Conservation (phyloP, 1,139 yeast species). For the Sugiyamaella japonica region DNA sequence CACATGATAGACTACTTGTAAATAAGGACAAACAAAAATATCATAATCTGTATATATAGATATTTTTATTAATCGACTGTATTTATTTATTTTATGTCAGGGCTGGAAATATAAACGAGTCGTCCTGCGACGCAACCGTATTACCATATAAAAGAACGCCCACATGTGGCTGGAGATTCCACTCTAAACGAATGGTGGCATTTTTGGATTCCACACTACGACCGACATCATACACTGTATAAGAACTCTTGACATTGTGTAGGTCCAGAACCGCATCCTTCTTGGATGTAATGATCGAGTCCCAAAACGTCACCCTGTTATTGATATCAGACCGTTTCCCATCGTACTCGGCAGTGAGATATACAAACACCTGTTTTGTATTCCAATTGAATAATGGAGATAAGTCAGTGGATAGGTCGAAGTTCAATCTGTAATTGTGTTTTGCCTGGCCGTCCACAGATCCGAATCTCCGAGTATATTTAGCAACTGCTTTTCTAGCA, state of each 20-base stretch:
- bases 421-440: slow-evolving; percentile 71
- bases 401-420: slow-evolving; percentile 70
- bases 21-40: neutral
- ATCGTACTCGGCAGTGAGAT: slow-evolving; percentile 84
- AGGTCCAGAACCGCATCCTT: slow-evolving; percentile 60
- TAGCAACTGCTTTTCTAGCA: slow-evolving; percentile 31
- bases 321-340: slow-evolving; percentile 49
- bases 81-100: slow-evolving; percentile 6
- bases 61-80: slow-evolving; percentile 8
- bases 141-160: slow-evolving; percentile 78
- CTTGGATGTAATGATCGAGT: slow-evolving; percentile 63
- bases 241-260: slow-evolving; percentile 61
- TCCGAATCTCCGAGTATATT: slow-evolving; percentile 73
- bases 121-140: slow-evolving; percentile 43
- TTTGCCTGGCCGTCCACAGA: slow-evolving; percentile 67
- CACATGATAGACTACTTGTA: slow-evolving; percentile 9
- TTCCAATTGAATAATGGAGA: slow-evolving; percentile 90
- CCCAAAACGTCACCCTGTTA: slow-evolving; percentile 89
- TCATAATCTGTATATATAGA: neutral
- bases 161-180: slow-evolving; percentile 91
- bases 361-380: slow-evolving; percentile 90
- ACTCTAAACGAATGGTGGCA: slow-evolving; percentile 70
- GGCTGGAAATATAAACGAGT: slow-evolving; percentile 36
- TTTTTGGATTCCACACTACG: slow-evolving; percentile 62
- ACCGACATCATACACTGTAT: slow-evolving; percentile 86